These are phyloP conservation scores for Trichoderma atrobrunneum DNA, from an alignment of 2,329 filamentous ascomycete species.

Conservation along the genomic window DNA sequence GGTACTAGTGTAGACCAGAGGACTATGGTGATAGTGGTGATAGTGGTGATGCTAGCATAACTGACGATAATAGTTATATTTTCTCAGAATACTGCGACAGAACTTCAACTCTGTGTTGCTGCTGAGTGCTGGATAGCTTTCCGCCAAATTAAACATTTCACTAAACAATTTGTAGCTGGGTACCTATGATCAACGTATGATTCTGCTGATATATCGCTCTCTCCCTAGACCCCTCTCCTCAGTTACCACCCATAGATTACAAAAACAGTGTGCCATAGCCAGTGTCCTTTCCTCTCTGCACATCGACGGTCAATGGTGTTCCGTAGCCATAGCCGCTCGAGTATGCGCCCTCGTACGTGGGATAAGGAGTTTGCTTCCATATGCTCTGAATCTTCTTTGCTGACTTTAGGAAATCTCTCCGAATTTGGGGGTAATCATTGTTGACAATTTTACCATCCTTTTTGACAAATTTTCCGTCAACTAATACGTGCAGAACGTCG, in stretches of 20 bases:
- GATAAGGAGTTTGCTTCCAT: background rate
- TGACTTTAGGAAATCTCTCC: background rate
- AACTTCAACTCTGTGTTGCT: background rate
- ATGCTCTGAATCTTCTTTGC: background rate
- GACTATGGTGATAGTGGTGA: background rate
- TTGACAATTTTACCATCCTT: slow-evolving; percentile 15
- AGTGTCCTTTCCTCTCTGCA: background rate
- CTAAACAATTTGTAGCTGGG: background rate
- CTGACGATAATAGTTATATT: background rate
- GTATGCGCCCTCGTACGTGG: background rate
- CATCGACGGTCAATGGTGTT: background rate
- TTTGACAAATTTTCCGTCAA: slow-evolving; percentile 47
- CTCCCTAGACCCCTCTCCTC: too few relatives aligned
- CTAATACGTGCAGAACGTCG: slow-evolving; percentile 50
- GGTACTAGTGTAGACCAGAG: too few relatives aligned
- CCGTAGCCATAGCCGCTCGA: background rate
- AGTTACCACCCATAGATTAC: background rate
- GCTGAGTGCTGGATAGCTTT: background rate
- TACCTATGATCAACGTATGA: background rate
- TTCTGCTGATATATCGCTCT: background rate
- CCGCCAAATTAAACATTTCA: background rate
- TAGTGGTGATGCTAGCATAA: background rate
- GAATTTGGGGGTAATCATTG: background rate
- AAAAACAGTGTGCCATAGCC: background rate
- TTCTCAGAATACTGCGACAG: background rate